Evolutionary conservation across 2,329 filamentous ascomycete species (phyloP), one percentile per base, ranked within the genome.

Genomic region (Sphaerulina musiva): DNA sequence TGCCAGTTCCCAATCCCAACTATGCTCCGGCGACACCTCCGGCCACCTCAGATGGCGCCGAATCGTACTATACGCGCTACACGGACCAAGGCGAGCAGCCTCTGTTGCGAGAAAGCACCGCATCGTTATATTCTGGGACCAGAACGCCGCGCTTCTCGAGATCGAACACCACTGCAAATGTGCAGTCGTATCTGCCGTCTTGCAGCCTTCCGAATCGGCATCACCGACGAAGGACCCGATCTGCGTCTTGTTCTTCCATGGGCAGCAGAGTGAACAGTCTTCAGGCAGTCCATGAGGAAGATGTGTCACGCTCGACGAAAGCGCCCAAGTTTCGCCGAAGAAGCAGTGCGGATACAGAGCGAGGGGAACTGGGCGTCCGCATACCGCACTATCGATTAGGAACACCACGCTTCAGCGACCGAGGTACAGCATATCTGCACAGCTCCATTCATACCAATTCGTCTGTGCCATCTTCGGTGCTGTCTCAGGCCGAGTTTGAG

Each of bases 311-410:
- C 4, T 50, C 58, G 17, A 56, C 62, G 36, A 49, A 63, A 46
- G 34, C 34, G 6, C 34, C 34, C 10, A 38, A n/a, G 12, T 38
- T 38, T n/a, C 34, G 65, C 40, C 61, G 64, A 10, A 64, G 65
- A 46, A 67, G 65, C 58, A 63, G 63, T 23, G 58, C 64, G 8
- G 65, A 68, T 31, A 53, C 63, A 6, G 44, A 51, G n/a, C 41
- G 48, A 51, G 64, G 63, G 31, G 57, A 66, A 9, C 57, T 67
- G 9, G 63, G 67, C 50, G 55, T 67, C 39, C 59, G 60, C 12
- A 95, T 95, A 48, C 90, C 91, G 36, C 85, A 87, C 53, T 95
- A 91, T 77, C 84, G 85, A 60, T 76, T 96, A 54, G 91, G 90
- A 10, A 87, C 85, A 1, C 89, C 89, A 14, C 82, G 83, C 55